These are phyloP conservation scores for Starmerella bombi DNA, from an alignment of 805 yeast species.

Conservation along the genomic window DNA sequence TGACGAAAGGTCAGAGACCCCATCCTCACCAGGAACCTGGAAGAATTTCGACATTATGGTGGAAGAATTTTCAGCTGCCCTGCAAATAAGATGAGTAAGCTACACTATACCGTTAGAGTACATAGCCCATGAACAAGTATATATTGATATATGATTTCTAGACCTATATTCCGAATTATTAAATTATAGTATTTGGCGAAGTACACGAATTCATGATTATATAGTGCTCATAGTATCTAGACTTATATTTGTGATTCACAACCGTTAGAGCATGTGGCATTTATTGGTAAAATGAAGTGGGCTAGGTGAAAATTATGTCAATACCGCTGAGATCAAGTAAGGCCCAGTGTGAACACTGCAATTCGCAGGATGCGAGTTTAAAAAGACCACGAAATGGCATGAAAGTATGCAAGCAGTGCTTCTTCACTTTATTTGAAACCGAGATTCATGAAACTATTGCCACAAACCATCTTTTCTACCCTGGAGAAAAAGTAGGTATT, in stretches of 20 bases:
- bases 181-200: too few relatives aligned
- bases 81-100: too few relatives aligned
- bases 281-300: too few relatives aligned
- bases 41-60: slow-evolving; percentile 98
- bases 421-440: slow-evolving; percentile 79
- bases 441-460: slow-evolving; percentile 87
- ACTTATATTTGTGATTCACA: too few relatives aligned
- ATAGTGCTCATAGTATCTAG: too few relatives aligned
- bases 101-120: too few relatives aligned
- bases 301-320: not conserved
- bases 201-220: too few relatives aligned
- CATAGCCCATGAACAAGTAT: too few relatives aligned
- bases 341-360: slow-evolving; percentile 62
- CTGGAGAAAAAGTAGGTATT: slow-evolving; percentile 83
- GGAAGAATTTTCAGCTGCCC: too few relatives aligned
- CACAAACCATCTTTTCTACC: slow-evolving; percentile 50
- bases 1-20: slow-evolving; percentile 46
- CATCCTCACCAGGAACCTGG: slow-evolving; percentile 35
- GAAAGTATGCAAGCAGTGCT: slow-evolving; percentile 82
- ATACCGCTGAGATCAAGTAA: slow-evolving; percentile 6
- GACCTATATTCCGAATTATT: too few relatives aligned
- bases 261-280: too few relatives aligned
- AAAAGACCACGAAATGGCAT: slow-evolving; percentile 86
- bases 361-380: slow-evolving; percentile 67
- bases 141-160: too few relatives aligned